phyloP scores from a whole-genome alignment of 2,329 filamentous ascomycete genomes.

The Pseudogymnoascus sp. region DNA sequence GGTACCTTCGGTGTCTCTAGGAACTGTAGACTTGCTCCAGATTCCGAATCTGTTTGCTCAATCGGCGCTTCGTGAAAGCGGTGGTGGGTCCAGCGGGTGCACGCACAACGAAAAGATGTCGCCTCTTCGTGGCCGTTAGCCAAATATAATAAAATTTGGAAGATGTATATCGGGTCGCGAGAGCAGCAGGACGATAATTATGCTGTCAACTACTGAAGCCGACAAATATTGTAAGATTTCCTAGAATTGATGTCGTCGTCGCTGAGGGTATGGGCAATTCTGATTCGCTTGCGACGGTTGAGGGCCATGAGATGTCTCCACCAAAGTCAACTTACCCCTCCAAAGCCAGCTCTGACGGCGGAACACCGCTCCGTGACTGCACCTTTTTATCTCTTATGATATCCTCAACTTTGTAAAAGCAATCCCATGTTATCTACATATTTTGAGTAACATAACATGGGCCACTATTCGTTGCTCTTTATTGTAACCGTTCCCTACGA shows the following conservation, averaged over 20 bases:
- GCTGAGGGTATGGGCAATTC: neutral
- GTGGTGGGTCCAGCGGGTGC: slow-evolving; percentile 5
- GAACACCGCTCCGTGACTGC: neutral
- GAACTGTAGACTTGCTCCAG: slow-evolving; percentile 6
- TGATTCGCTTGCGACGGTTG: neutral
- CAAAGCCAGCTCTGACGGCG: neutral
- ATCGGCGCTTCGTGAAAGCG: slow-evolving; percentile 6
- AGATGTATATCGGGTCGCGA: neutral
- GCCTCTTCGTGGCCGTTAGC: neutral
- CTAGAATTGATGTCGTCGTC: slow-evolving; percentile 2
- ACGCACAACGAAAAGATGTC: slow-evolving; percentile 5
- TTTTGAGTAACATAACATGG: slow-evolving; percentile 1
- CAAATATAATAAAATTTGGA: neutral
- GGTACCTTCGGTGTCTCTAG: slow-evolving; percentile 6
- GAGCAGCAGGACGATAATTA: neutral
- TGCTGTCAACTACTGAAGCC: neutral
- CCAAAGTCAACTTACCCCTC: slow-evolving; percentile 6
- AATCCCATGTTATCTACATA: slow-evolving; percentile 1
- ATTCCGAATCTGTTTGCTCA: slow-evolving; percentile 7
- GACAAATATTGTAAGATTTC: slow-evolving; percentile 1
- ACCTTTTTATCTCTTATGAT: slow-evolving; percentile 1
- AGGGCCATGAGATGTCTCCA: neutral
- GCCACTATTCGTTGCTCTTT: neutral
- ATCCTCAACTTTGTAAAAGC: neutral
- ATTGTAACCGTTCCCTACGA: neutral